These are phyloP conservation scores for Chrysopogon serrulatus DNA, from an alignment of 176 grass and related monocot species.

Conservation along the genomic window DNA sequence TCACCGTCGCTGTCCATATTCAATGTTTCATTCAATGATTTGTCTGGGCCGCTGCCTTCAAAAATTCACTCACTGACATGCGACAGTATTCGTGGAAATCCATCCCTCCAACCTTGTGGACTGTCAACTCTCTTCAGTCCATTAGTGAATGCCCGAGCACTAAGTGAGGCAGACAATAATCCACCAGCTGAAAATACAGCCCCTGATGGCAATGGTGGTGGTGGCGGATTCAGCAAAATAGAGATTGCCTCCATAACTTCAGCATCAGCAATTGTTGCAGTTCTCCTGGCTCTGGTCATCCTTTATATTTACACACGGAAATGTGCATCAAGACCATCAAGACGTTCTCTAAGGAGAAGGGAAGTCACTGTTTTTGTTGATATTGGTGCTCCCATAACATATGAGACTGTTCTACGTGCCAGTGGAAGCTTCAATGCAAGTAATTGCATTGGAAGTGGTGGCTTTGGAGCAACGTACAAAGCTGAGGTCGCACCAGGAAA, in stretches of 20 bases:
- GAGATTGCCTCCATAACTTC: conserved; percentile 95
- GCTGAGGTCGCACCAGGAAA: conserved; percentile 86
- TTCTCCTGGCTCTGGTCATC: conserved; percentile 75
- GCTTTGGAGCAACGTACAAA: conserved; percentile 96
- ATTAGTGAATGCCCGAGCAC: conserved; percentile 21
- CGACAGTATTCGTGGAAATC: conserved; percentile 49
- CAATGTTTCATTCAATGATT: conserved; percentile 84
- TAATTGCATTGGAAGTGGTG: conserved; percentile 94
- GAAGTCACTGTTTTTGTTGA: conserved; percentile 86
- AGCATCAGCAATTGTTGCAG: conserved; percentile 86
- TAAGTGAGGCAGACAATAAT: conserved; percentile 20
- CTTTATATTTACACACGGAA: conserved; percentile 87
- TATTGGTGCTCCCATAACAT: conserved; percentile 74
- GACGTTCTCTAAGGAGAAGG: conserved; percentile 47
- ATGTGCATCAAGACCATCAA: conserved; percentile 55
- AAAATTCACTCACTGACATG: conserved; percentile 51
- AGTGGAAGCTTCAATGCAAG: conserved; percentile 81
- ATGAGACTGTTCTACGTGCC: conserved; percentile 79
- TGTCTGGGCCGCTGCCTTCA: conserved; percentile 54
- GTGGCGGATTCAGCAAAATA: conserved; percentile 74
- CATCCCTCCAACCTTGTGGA: conserved; percentile 50
- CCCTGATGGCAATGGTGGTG: conserved; percentile 7
- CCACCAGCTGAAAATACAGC: conserved; percentile 30
- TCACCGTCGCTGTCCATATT: conserved; percentile 49
- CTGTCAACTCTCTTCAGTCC: conserved; percentile 30